These are phyloP conservation scores for Stramenopiles sp. DNA, from an alignment of 352 stramenopile genomes.

Conservation along the genomic window DNA sequence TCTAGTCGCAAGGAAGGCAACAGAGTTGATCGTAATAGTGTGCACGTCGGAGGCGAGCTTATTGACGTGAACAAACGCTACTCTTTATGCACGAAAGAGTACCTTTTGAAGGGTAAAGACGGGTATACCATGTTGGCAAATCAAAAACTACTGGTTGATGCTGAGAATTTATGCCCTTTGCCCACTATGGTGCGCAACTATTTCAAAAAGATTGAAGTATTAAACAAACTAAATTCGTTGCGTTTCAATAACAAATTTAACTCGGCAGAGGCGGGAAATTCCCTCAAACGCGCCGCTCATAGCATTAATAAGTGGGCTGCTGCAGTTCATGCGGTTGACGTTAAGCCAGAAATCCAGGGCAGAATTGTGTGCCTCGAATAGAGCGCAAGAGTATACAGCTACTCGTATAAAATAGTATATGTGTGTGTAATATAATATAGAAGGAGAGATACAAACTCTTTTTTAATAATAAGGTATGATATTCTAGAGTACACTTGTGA, in stretches of 20 bases:
- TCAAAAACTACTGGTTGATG: slow-evolving; percentile 25
- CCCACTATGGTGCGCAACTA: slow-evolving; percentile 27
- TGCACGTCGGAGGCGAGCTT: slow-evolving; percentile 17
- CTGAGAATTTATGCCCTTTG: slow-evolving; percentile 25
- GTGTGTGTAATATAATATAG: no score
- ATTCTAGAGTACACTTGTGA: no score
- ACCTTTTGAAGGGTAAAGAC: slow-evolving; percentile 31
- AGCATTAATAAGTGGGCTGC: neutral
- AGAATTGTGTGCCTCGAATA: neutral
- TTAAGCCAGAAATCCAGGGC: neutral
- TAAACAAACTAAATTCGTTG: neutral
- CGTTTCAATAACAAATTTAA: neutral
- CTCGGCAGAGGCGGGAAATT: no score
- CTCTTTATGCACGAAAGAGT: slow-evolving; percentile 26
- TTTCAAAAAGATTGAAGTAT: slow-evolving; percentile 17
- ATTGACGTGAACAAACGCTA: slow-evolving; percentile 17
- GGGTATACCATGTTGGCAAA: slow-evolving; percentile 28
- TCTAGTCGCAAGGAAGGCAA: slow-evolving; percentile 17
- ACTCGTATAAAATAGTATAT: no score
- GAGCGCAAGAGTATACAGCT: no score
- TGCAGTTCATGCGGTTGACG: neutral
- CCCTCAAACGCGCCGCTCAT: neutral
- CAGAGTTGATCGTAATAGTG: slow-evolving; percentile 13
- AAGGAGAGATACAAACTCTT: no score
- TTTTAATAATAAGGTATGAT: no score